phyloP scores from a whole-genome alignment of 1,139 yeast species.

The Zygoascus meyerae region DNA sequence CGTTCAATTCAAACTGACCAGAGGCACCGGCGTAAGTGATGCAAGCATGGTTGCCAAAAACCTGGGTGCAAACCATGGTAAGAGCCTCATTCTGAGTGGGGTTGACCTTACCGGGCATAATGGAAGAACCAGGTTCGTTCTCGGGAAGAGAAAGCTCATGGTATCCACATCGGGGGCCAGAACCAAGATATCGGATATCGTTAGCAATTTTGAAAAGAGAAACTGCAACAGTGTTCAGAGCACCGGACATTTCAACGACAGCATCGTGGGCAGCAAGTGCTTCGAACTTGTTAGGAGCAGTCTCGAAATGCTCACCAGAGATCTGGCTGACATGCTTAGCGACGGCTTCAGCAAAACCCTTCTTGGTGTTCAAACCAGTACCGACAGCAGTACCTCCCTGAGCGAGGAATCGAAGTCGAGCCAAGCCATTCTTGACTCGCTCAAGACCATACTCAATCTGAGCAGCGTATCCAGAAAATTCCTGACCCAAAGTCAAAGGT shows the following conservation, averaged over 20 bases:
- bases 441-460: slow-evolving; percentile 87
- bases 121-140: slow-evolving; percentile 98
- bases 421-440: slow-evolving; percentile 72
- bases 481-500: slow-evolving; percentile 96
- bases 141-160: slow-evolving; percentile 94
- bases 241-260: slow-evolving; percentile 94
- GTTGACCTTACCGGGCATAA: slow-evolving; percentile 99
- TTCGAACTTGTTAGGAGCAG: slow-evolving; percentile 98
- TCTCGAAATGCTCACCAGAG: slow-evolving; percentile 81
- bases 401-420: slow-evolving; percentile 74
- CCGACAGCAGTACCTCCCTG: slow-evolving; percentile 99
- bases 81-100: slow-evolving; percentile 99
- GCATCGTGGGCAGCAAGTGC: slow-evolving; percentile 99
- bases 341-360: slow-evolving; percentile 80
- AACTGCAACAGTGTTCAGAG: slow-evolving; percentile 84
- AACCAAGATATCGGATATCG: slow-evolving; percentile 95
- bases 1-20: slow-evolving; percentile 97
- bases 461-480: slow-evolving; percentile 92
- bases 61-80: slow-evolving; percentile 97
- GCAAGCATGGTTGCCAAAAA: slow-evolving; percentile 91
- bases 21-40: slow-evolving; percentile 97
- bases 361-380: slow-evolving; percentile 90
- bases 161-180: slow-evolving; percentile 99
- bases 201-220: slow-evolving; percentile 94
- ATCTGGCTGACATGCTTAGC: slow-evolving; percentile 73